These are phyloP conservation scores for Ajuga chamaepitys DNA, from an alignment of 257 asterid genomes.

Conservation along the genomic window DNA sequence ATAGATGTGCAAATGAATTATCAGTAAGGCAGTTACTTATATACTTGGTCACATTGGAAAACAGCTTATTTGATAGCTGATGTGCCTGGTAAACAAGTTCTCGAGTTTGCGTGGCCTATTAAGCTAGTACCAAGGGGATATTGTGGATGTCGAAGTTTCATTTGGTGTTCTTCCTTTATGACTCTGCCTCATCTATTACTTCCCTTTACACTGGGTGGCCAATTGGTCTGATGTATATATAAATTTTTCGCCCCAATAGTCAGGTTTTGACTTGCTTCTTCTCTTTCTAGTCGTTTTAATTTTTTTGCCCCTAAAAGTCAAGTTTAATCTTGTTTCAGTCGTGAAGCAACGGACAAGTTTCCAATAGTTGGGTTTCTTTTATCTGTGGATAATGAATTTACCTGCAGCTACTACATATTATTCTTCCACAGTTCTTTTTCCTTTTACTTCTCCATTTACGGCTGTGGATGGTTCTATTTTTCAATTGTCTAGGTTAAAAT, in stretches of 20 bases:
- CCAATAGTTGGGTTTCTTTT: background rate
- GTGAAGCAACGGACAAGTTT: background rate
- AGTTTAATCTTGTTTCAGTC: background rate
- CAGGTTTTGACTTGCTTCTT: too few species aligned
- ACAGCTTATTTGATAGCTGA: slow-evolving; percentile 4
- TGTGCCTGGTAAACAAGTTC: background rate
- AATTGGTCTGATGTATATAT: too few species aligned
- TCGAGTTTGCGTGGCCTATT: background rate
- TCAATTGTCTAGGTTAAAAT: background rate
- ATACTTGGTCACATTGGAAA: background rate
- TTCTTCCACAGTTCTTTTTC: background rate
- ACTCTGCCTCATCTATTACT: background rate
- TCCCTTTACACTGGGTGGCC: background rate
- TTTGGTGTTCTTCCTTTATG: background rate
- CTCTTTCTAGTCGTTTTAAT: too few species aligned
- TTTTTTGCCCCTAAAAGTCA: background rate
- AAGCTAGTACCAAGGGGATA: background rate
- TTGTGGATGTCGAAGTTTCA: background rate
- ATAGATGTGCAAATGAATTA: background rate
- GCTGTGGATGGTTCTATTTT: background rate
- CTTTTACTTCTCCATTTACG: background rate
- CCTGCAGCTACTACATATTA: background rate
- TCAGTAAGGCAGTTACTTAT: background rate
- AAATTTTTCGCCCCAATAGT: too few species aligned
- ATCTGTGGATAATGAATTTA: background rate